phyloP scores from a whole-genome alignment of 2,329 filamentous ascomycete species.

The Colletotrichum agaves region DNA sequence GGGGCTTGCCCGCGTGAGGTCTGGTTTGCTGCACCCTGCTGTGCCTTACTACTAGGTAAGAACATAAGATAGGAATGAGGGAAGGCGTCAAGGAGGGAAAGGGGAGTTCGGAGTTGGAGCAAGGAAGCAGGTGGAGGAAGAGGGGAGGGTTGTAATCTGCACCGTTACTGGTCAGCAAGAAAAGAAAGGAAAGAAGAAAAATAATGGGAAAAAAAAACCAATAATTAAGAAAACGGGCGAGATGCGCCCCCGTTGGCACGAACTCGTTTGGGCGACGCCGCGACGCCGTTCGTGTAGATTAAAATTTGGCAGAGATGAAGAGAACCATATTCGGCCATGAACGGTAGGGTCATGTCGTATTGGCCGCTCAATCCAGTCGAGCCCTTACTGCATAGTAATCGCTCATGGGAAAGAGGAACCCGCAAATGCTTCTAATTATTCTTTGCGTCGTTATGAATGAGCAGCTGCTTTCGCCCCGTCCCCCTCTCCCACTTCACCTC shows the following conservation, averaged over 20 bases:
- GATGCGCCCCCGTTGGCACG: slow-evolving; percentile 16
- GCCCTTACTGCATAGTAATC: no score
- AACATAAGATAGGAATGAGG: neutral
- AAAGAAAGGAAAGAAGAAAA: neutral
- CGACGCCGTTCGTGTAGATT: slow-evolving; percentile 24
- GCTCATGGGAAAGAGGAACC: neutral
- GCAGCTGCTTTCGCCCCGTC: neutral
- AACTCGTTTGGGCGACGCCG: slow-evolving; percentile 27
- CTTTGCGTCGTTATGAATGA: neutral
- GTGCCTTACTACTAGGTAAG: neutral
- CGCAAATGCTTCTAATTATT: slow-evolving; percentile 12
- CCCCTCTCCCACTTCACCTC: slow-evolving; percentile 4
- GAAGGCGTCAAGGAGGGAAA: neutral
- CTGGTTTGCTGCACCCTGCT: neutral
- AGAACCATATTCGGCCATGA: slow-evolving; percentile 22
- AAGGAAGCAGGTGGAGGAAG: no score
- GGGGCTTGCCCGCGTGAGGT: slow-evolving; percentile 11
- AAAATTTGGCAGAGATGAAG: slow-evolving; percentile 29
- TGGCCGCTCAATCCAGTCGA: slow-evolving; percentile 11
- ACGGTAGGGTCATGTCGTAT: slow-evolving; percentile 20
- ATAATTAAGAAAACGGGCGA: neutral
- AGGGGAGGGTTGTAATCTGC: neutral
- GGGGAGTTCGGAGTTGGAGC: no score
- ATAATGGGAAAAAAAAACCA: no score
- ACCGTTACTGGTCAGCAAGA: slow-evolving; percentile 2